These are phyloP conservation scores for Bryopsis sp. DNA, from an alignment of 139 green algal genomes.

Conservation along the genomic window DNA sequence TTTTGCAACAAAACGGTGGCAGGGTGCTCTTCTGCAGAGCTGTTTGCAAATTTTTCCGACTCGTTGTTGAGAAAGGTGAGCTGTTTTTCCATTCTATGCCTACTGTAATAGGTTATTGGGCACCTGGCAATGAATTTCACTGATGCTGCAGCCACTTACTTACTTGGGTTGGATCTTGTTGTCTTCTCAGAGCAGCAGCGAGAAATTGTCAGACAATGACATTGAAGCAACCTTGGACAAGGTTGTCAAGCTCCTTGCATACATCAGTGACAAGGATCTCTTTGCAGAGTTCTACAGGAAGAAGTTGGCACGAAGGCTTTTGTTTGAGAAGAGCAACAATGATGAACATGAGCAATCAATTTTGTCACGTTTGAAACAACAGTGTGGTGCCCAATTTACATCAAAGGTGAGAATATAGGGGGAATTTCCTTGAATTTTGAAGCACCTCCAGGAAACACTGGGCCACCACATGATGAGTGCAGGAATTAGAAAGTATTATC, in stretches of 20 bases:
- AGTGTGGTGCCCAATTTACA: constrained; percentile 94
- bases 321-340: constrained; percentile 67
- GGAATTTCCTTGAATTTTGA: too few relatives aligned
- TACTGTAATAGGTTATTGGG: too few relatives aligned
- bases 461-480: background rate
- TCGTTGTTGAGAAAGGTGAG: constrained; percentile 90
- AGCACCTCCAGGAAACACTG: too few relatives aligned
- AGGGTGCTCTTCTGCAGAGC: constrained; percentile 74
- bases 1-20: constrained; percentile 97
- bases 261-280: constrained; percentile 91
- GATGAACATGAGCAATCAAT: constrained; percentile 95
- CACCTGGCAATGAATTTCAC: too few relatives aligned
- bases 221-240: constrained; percentile 95
- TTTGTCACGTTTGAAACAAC: constrained; percentile 94
- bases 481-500: background rate
- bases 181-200: constrained; percentile 52
- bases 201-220: constrained; percentile 92
- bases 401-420: constrained; percentile 50
- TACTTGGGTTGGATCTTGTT: too few relatives aligned
- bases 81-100: background rate
- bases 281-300: constrained; percentile 97
- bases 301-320: constrained; percentile 74
- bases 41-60: constrained; percentile 97
- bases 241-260: constrained; percentile 94
- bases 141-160: background rate